A percentile compares a stretch with the other conserved stretches of the same genome.
Evolutionary conservation across 2,329 filamentous ascomycete species (phyloP).

Genomic region (Endoconidiophora polonica): DNA sequence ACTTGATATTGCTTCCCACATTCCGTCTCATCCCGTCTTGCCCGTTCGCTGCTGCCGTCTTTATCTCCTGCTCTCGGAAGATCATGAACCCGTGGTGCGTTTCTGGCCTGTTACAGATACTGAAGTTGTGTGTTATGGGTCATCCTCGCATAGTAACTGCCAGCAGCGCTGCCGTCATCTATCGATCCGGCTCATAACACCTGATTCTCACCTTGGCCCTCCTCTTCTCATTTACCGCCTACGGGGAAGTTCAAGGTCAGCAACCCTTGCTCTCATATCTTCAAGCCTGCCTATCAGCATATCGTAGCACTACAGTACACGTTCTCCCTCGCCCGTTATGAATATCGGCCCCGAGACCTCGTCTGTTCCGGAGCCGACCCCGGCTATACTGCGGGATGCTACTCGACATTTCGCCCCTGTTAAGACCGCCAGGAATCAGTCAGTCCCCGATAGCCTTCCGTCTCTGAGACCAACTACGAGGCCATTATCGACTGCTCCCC

Average conservation of each 20-base stretch:
- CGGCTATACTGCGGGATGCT: neutral
- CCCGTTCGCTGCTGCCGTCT: neutral
- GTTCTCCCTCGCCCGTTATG: neutral
- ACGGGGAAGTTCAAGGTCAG: neutral
- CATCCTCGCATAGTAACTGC: neutral
- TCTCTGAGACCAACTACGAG: neutral
- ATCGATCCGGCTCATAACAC: conserved; percentile 2
- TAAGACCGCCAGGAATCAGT: neutral
- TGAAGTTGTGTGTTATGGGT: conserved; percentile 7
- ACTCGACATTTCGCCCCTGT: neutral
- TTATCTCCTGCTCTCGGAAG: neutral
- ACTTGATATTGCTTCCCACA: too few relatives aligned
- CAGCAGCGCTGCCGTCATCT: neutral
- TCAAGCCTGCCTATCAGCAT: neutral
- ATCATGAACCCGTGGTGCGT: neutral
- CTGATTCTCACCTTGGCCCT: too few relatives aligned
- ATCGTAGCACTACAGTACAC: neutral
- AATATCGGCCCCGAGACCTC: neutral
- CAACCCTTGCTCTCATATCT: neutral
- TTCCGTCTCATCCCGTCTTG: neutral
- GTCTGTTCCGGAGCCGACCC: neutral
- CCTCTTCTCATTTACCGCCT: neutral
- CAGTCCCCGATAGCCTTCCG: neutral
- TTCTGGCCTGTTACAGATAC: neutral
- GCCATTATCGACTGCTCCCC: neutral